Evolutionary conservation across 306 rosid species (phyloP).

Genomic region (Lithocarpus polystachyus): DNA sequence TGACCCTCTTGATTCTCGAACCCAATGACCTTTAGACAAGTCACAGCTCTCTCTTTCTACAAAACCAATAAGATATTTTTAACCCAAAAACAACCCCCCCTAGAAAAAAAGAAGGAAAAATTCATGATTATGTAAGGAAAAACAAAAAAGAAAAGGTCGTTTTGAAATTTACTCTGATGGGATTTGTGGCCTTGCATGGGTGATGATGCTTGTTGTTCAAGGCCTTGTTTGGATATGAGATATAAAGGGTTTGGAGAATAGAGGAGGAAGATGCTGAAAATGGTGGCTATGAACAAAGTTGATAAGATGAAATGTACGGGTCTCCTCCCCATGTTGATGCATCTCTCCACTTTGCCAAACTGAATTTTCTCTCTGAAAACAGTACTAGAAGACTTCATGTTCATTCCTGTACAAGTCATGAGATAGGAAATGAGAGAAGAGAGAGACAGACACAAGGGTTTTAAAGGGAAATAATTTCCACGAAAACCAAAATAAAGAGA

Average conservation of each 20-base stretch:
- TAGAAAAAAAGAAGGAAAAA: neutral
- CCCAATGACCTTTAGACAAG: slow-evolving; percentile 72
- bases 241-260: slow-evolving; percentile 44
- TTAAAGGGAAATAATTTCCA: slow-evolving; percentile 6
- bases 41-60: slow-evolving; percentile 54
- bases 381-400: slow-evolving; percentile 37
- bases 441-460: neutral
- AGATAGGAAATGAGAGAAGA: neutral
- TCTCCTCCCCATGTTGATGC: slow-evolving; percentile 18
- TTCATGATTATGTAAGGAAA: neutral
- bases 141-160: neutral
- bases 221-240: slow-evolving; percentile 25
- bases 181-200: slow-evolving; percentile 23
- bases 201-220: neutral
- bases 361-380: slow-evolving; percentile 30
- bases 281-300: slow-evolving; percentile 36
- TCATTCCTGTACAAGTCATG: slow-evolving; percentile 11
- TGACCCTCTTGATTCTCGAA: slow-evolving; percentile 30
- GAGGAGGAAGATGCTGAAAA: slow-evolving; percentile 46
- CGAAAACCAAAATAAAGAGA: slow-evolving; percentile 5
- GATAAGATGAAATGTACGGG: slow-evolving; percentile 39
- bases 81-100: neutral
- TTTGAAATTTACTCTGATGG: slow-evolving; percentile 36
- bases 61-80: neutral
- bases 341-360: slow-evolving; percentile 42